A percentile compares a stretch with the other conserved stretches of the same genome.
These are phyloP conservation scores for Saccharum officinarum DNA, from an alignment of 176 grass and related monocot species.

Conservation along the genomic window DNA sequence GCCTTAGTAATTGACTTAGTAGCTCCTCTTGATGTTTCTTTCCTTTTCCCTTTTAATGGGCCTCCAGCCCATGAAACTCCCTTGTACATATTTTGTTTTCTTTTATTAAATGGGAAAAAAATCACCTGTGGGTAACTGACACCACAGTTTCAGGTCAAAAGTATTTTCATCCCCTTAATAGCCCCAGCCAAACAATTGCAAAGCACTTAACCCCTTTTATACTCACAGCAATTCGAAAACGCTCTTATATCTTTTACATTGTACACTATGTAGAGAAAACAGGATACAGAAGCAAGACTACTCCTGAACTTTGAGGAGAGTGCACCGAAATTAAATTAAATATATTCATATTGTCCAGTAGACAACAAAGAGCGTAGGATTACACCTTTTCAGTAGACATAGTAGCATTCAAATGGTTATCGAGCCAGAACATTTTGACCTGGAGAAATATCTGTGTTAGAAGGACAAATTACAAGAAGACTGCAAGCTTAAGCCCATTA, in stretches of 20 bases:
- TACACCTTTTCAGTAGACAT: neutral
- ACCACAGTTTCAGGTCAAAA: neutral
- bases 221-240: neutral
- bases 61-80: neutral
- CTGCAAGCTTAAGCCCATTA: neutral
- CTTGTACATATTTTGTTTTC: neutral
- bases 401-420: slow-evolving; percentile 27
- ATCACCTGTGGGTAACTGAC: neutral
- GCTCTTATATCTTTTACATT: neutral
- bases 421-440: slow-evolving; percentile 69
- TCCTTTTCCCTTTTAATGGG: neutral
- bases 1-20: neutral
- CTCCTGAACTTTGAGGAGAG: slow-evolving; percentile 23
- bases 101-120: neutral
- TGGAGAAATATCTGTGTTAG: slow-evolving; percentile 45
- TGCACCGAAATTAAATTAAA: slow-evolving; percentile 1
- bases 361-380: neutral
- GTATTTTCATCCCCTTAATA: neutral
- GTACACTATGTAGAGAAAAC: neutral
- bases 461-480: slow-evolving; percentile 12
- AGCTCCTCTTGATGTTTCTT: neutral
- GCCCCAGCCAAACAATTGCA: neutral
- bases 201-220: neutral
- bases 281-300: slow-evolving; percentile 11
- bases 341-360: neutral